These are phyloP conservation scores for Colletotrichum karsti DNA, from an alignment of 2,329 filamentous ascomycete species.

Conservation along the genomic window DNA sequence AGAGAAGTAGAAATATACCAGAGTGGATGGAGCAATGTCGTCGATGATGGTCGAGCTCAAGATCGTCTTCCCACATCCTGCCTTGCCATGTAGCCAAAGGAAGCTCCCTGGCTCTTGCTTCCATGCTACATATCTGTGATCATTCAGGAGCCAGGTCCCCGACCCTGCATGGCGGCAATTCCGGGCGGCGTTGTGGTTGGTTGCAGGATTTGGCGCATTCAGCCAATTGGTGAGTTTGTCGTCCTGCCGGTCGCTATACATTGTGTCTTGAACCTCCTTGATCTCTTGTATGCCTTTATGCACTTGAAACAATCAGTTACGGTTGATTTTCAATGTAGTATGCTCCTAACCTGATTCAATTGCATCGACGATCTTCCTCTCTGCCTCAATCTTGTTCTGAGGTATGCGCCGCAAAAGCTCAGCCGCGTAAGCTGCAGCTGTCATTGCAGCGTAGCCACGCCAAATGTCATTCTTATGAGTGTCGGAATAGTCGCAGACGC, in stretches of 20 bases:
- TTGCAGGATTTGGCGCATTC: not conserved
- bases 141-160: not conserved
- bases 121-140: not conserved
- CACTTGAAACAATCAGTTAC: not conserved
- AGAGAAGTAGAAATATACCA: not conserved
- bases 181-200: not conserved
- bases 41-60: not conserved
- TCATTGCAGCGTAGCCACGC: conserved; percentile 43
- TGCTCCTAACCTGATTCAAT: not conserved
- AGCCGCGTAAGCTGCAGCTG: conserved; percentile 38
- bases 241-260: no score
- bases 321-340: not conserved
- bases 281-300: not conserved
- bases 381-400: not conserved
- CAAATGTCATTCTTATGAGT: conserved; percentile 46
- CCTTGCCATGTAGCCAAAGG: not conserved
- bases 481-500: conserved; percentile 50
- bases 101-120: not conserved
- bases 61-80: not conserved
- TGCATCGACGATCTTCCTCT: not conserved
- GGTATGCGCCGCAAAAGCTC: not conserved
- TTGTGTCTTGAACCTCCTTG: not conserved
- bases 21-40: not conserved
- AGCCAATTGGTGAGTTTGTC: not conserved
- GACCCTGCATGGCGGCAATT: not conserved